Percentiles rank a stretch among this genome's conserved stretches.
Conservation (phyloP, 2,329 filamentous ascomycete genomes). For the Aspergillus phoenicis region DNA sequence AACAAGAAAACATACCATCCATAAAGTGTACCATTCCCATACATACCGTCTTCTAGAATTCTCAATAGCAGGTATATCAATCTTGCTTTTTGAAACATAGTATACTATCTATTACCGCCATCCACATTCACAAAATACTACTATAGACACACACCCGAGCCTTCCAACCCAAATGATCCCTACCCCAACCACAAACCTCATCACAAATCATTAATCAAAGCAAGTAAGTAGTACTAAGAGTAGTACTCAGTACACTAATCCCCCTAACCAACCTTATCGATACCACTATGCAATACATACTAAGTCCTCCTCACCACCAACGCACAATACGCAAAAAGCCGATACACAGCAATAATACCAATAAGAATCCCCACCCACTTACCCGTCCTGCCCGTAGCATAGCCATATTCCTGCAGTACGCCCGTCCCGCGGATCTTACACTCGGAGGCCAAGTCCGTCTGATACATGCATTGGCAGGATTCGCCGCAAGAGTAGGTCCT, state of each 20-base stretch:
- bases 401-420: conserved; percentile 71
- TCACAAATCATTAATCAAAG: no score
- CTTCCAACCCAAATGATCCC: no score
- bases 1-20: not conserved
- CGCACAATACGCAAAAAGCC: conserved; percentile 67
- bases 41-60: no score
- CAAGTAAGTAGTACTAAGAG: no score
- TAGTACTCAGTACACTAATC: no score
- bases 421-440: conserved; percentile 72
- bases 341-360: conserved; percentile 72
- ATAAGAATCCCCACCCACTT: conserved; percentile 78
- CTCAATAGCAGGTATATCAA: no score
- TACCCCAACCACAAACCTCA: no score
- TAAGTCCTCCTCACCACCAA: conserved; percentile 39
- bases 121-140: not conserved
- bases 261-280: no score
- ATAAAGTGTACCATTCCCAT: not conserved
- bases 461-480: conserved; percentile 71
- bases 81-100: no score
- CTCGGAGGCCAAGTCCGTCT: conserved; percentile 61
- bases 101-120: not conserved
- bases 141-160: not conserved
- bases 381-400: conserved; percentile 63
- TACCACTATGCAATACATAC: no score
- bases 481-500: conserved; percentile 65